phyloP scores from a whole-genome alignment of 495 filamentous ascomycete genomes.

The Physcia stellaris region DNA sequence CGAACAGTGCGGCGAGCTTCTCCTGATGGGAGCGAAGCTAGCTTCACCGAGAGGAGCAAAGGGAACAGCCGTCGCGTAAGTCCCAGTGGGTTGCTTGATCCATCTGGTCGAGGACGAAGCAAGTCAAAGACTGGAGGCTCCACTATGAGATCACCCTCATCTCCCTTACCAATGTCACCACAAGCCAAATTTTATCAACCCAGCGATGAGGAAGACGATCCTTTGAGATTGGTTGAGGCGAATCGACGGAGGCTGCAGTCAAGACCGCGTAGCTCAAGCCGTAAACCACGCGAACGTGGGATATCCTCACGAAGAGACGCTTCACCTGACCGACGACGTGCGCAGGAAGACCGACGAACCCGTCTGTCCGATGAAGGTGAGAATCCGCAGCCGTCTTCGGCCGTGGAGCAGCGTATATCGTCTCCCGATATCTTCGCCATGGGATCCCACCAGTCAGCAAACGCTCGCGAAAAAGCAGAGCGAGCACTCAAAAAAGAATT shows the following conservation, averaged over 20 bases:
- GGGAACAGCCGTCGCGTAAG: constrained; percentile 36
- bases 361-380: constrained; percentile 22
- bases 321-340: constrained; percentile 32
- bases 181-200: constrained; percentile 21
- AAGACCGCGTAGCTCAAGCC: constrained; percentile 46
- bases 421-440: constrained; percentile 12
- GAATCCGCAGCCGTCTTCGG: constrained; percentile 23
- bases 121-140: constrained; percentile 38
- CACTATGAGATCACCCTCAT: constrained; percentile 60
- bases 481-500: constrained; percentile 53
- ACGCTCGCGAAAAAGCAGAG: constrained; percentile 21
- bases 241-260: constrained; percentile 48
- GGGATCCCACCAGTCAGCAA: constrained; percentile 1
- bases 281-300: constrained; percentile 35
- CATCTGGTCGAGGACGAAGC: constrained; percentile 34
- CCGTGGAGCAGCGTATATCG: constrained; percentile 8
- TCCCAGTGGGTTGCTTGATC: constrained; percentile 29
- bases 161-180: constrained; percentile 56
- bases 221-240: constrained; percentile 43
- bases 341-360: constrained; percentile 20
- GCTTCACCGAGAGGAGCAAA: constrained; percentile 12
- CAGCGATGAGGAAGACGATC: constrained; percentile 40
- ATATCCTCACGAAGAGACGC: constrained; percentile 30
- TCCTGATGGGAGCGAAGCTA: constrained; percentile 11
- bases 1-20: constrained; percentile 15